phyloP scores from a whole-genome alignment of 2,329 filamentous ascomycete species.

The Diaporthe nobilis region DNA sequence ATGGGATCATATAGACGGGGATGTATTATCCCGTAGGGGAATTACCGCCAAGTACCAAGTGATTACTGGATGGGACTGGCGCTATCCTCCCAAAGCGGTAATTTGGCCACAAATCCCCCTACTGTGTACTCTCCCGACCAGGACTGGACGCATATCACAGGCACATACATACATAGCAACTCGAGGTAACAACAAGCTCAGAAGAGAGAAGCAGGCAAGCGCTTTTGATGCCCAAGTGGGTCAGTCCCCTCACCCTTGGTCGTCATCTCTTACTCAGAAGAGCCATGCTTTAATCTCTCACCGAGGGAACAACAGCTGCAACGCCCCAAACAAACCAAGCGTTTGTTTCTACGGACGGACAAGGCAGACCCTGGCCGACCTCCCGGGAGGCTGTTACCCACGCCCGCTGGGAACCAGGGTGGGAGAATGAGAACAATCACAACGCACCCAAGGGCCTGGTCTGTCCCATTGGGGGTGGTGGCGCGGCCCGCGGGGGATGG shows the following conservation, averaged over 20 bases:
- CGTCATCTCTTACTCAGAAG: conserved; percentile 3
- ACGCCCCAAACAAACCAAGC: conserved; percentile 27
- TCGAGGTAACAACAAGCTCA: background rate
- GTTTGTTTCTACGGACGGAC: conserved; percentile 27
- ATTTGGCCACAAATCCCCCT: conserved; percentile 25
- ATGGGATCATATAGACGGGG: conserved; percentile 3
- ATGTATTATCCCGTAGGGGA: conserved; percentile 4
- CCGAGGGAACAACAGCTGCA: conserved; percentile 23
- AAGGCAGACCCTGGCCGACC: background rate
- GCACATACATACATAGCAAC: conserved; percentile 20
- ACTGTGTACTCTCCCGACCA: background rate
- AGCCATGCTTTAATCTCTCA: conserved; percentile 27
- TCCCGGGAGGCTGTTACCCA: conserved; percentile 24
- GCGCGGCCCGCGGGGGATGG: conserved; percentile 7
- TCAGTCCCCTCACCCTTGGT: background rate
- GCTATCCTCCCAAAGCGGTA: background rate
- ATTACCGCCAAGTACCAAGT: conserved; percentile 8
- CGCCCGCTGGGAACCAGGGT: conserved; percentile 2
- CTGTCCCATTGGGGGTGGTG: conserved; percentile 15
- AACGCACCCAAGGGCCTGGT: background rate
- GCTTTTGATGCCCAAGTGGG: conserved; percentile 18
- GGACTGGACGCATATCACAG: conserved; percentile 4
- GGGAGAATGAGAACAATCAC: background rate
- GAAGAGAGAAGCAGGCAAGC: background rate
- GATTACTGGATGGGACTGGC: background rate